Base-by-base conservation (phyloP, 2,329 filamentous ascomycete genomes). In the Rhynchosporium secalis region DNA sequence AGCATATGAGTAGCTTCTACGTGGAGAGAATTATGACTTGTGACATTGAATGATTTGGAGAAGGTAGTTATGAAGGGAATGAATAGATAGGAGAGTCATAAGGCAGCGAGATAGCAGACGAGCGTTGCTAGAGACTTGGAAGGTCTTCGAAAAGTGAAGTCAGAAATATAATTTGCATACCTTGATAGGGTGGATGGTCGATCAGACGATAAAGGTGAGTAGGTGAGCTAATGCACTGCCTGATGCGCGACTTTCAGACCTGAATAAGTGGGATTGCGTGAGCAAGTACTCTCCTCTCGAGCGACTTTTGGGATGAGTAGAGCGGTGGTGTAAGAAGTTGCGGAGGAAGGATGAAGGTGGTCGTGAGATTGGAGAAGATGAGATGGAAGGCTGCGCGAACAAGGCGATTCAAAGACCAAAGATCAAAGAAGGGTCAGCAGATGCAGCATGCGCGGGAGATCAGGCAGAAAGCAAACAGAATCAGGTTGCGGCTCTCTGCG, bases 191-290 rank as follows among this genome's bases (percentile, higher is more conserved):
- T 31, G 3, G 26, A 12, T 13, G 46, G 26, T 31, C 12, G 20
- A 29, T 26, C 26, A 31, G 46, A 31, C 13, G 26, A 41, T 65
- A 72, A 56, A 41, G 5, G 57, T 49, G n/a, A 48, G 60, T 10
- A 26, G n/a, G 15, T 55, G 58, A 48, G 6, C 33, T 36, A 36
- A 36, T 10, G 9, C 33, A 5, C 9, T 10, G 9, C 2, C 9
- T 10, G 9, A 36, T 36, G 33, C 33, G 33, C 33, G 33, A 5
- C 6, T 5, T 1, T 36, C 33, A 36, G 9, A 6, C 33, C 9
- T 36, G 6, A 6, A 10, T 5, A 36, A 36, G 33, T 36, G 9
- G 33, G 9, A 36, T 36, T 36, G 33, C 33, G 33, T 36, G 33
- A 36, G 33, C 33, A 36, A 36, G 33, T 10, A 36, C 33, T 36